Percentiles rank a stretch among this genome's conserved stretches.
These are phyloP conservation scores for Pythium brassicae DNA, from an alignment of 352 stramenopile genomes.

Conservation along the genomic window DNA sequence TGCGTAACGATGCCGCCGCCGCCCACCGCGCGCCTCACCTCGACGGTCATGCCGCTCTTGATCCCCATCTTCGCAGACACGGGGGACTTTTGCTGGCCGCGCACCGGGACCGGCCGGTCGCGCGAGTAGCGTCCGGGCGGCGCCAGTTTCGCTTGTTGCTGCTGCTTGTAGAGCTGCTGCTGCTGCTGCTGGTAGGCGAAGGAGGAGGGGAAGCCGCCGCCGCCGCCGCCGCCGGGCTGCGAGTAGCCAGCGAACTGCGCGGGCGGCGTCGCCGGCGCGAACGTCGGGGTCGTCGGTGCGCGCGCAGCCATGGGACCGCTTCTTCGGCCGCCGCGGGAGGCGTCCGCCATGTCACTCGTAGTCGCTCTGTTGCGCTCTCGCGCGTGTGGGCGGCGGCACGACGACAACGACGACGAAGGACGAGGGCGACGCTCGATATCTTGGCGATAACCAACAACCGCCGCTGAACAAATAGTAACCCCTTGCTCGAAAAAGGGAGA, in stretches of 20 bases:
- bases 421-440: not conserved
- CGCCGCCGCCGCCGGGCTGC: constrained; percentile 24
- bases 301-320: constrained; percentile 29
- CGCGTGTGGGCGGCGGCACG: too few relatives aligned
- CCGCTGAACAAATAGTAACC: too few relatives aligned
- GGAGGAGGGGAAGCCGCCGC: constrained; percentile 6
- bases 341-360: constrained; percentile 30
- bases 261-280: constrained; percentile 12
- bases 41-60: constrained; percentile 87
- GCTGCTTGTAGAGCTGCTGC: constrained; percentile 8
- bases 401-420: too few relatives aligned
- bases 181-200: constrained; percentile 22
- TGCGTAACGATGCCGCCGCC: not conserved
- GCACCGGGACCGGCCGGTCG: constrained; percentile 6
- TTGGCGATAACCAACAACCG: too few relatives aligned
- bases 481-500: not conserved
- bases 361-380: not conserved
- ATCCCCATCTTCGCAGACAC: constrained; percentile 76
- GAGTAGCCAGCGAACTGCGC: constrained; percentile 32
- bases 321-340: constrained; percentile 1
- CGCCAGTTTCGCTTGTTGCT: constrained; percentile 14
- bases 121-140: constrained; percentile 11
- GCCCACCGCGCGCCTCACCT: constrained; percentile 20
- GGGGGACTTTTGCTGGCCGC: constrained; percentile 26
- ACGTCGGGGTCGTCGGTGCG: constrained; percentile 36